These are phyloP conservation scores for Colletotrichum viniferum DNA, from an alignment of 2,329 filamentous ascomycete genomes.

Conservation along the genomic window DNA sequence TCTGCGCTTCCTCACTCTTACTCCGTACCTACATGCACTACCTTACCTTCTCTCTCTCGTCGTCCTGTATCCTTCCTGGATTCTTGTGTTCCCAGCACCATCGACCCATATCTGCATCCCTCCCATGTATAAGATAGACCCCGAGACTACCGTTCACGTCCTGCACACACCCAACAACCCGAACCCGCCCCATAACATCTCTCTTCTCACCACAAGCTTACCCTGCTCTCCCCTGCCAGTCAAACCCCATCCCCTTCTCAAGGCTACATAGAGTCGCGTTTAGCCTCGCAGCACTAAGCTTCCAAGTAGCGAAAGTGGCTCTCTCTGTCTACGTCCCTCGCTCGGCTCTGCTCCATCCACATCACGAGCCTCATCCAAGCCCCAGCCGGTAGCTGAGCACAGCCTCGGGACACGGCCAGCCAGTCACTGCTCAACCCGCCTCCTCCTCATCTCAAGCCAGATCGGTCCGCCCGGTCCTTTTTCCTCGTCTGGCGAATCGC, in stretches of 20 bases:
- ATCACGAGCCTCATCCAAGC: slow-evolving; percentile 17
- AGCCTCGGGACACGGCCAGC: neutral
- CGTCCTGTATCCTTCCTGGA: neutral
- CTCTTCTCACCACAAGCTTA: slow-evolving; percentile 13
- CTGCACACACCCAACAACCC: slow-evolving; percentile 12
- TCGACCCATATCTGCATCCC: slow-evolving; percentile 15
- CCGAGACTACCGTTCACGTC: slow-evolving; percentile 13
- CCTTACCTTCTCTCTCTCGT: neutral
- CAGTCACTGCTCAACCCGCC: neutral
- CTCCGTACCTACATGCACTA: neutral
- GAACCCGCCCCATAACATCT: slow-evolving; percentile 13
- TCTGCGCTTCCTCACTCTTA: neutral
- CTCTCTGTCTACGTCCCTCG: neutral
- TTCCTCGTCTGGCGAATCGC: slow-evolving; percentile 21
- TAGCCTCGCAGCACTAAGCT: slow-evolving; percentile 16
- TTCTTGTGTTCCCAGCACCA: slow-evolving; percentile 7
- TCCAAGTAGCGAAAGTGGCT: slow-evolving; percentile 10
- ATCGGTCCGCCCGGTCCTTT: slow-evolving; percentile 13
- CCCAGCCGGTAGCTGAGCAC: neutral
- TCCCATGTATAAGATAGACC: slow-evolving; percentile 20
- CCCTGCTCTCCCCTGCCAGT: slow-evolving; percentile 7
- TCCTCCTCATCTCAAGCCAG: slow-evolving; percentile 2
- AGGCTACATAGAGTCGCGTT: slow-evolving; percentile 12
- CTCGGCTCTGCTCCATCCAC: slow-evolving; percentile 7
- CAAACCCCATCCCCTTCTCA: slow-evolving; percentile 6